Conservation (phyloP, 495 filamentous ascomycete species). For the Trichoderma reesei region DNA sequence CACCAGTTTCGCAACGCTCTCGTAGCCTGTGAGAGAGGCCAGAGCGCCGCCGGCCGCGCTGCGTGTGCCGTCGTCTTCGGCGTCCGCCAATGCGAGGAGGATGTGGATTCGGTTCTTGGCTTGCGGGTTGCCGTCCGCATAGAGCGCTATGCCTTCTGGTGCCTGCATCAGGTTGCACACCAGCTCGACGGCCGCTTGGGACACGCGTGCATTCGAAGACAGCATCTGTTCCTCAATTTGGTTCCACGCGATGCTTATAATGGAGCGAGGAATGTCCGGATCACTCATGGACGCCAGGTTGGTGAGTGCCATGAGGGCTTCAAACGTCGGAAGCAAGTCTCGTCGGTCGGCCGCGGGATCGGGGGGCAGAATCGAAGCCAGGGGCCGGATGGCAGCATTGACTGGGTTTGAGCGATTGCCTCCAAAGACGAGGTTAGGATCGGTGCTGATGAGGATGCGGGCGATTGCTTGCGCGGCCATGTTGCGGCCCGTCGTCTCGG, state of each 20-base stretch:
- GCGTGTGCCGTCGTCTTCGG: slow-evolving; percentile 68
- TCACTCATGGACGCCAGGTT: slow-evolving; percentile 79
- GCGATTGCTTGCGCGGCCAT: slow-evolving; percentile 77
- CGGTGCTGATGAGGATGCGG: slow-evolving; percentile 82
- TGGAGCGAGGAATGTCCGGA: slow-evolving; percentile 54
- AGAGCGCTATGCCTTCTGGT: slow-evolving; percentile 62
- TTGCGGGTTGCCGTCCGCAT: slow-evolving; percentile 57
- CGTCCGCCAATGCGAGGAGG: slow-evolving; percentile 76
- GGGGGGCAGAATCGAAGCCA: slow-evolving; percentile 57
- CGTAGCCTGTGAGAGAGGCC: slow-evolving; percentile 71
- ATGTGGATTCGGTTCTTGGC: slow-evolving; percentile 69
- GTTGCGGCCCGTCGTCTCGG: slow-evolving; percentile 41
- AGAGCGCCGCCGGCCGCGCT: slow-evolving; percentile 81
- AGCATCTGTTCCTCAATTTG: slow-evolving; percentile 76
- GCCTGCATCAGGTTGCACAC: slow-evolving; percentile 84
- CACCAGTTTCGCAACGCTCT: slow-evolving; percentile 58
- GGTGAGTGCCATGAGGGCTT: slow-evolving; percentile 81
- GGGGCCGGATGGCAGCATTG: slow-evolving; percentile 67
- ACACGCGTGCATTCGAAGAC: slow-evolving; percentile 61
- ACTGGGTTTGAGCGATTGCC: slow-evolving; percentile 61
- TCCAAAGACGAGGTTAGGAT: slow-evolving; percentile 78
- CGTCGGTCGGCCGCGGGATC: slow-evolving; percentile 52
- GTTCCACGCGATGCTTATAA: slow-evolving; percentile 61
- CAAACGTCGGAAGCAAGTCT: slow-evolving; percentile 82
- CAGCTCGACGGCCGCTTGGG: slow-evolving; percentile 77